Conservation (phyloP, 1,139 yeast species). For the Taphrina communis region DNA sequence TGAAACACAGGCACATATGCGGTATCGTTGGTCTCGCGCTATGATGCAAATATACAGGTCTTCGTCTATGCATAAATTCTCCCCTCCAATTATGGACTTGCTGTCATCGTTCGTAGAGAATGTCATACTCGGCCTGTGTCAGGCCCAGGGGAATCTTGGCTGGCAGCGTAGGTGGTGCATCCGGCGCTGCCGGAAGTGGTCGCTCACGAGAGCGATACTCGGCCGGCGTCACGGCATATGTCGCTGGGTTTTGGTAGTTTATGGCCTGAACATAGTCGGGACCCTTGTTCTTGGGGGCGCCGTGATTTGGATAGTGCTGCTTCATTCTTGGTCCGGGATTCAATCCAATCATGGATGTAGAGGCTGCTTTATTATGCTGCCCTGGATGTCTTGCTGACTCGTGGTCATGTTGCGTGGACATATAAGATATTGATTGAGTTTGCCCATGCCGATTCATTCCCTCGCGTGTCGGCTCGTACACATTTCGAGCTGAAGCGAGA, state of each 20-base stretch:
- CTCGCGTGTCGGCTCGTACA: background rate
- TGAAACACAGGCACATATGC: too few species aligned
- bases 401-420: background rate
- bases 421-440: background rate
- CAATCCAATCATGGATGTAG: background rate
- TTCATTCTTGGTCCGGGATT: background rate
- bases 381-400: background rate
- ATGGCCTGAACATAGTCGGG: constrained; percentile 3
- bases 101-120: constrained; percentile 20
- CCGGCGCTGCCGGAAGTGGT: constrained; percentile 24
- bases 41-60: too few species aligned
- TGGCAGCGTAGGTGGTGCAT: constrained; percentile 26
- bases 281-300: background rate
- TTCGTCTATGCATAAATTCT: background rate
- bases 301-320: background rate
- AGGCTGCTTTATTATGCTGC: constrained; percentile 2
- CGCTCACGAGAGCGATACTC: constrained; percentile 14
- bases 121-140: constrained; percentile 36
- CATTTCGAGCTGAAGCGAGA: background rate
- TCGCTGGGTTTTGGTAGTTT: constrained; percentile 11
- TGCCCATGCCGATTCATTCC: background rate
- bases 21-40: background rate
- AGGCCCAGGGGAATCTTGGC: constrained; percentile 36
- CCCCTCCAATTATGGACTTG: background rate
- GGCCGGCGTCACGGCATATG: constrained; percentile 35